phyloP scores from a whole-genome alignment of 1,139 yeast species.

The Kazachstania sp. region DNA sequence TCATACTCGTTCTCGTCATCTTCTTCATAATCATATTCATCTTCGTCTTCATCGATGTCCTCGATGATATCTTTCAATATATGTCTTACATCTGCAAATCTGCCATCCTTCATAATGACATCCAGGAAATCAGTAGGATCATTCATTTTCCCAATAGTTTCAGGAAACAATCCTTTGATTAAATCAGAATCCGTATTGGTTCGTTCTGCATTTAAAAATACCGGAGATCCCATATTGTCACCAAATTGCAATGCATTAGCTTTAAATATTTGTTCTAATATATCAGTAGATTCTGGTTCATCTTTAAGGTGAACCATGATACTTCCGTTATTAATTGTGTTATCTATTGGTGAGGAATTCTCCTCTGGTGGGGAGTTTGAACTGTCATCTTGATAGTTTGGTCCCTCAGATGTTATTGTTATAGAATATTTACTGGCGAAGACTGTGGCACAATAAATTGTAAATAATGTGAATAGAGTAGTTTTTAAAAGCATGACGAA shows the following conservation, averaged over 20 bases:
- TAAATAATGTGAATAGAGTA: conserved; percentile 2
- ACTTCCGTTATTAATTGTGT: background rate
- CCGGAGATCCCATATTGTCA: conserved; percentile 10
- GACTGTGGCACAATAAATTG: conserved; percentile 5
- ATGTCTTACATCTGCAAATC: background rate
- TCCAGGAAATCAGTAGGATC: conserved; percentile 2
- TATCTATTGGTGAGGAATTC: conserved; percentile 6
- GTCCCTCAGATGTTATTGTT: conserved; percentile 7
- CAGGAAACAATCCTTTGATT: background rate
- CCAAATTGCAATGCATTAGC: conserved; percentile 3
- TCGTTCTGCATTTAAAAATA: conserved; percentile 7
- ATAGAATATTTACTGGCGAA: conserved; percentile 8
- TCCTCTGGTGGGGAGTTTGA: too few species aligned
- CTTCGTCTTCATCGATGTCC: background rate
- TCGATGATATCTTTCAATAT: background rate
- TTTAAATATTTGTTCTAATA: background rate
- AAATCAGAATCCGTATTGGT: background rate
- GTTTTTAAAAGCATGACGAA: background rate
- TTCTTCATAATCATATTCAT: background rate
- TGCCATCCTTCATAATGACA: background rate
- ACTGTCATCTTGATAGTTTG: background rate
- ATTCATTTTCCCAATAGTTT: background rate
- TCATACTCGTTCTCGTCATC: background rate
- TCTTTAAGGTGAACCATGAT: background rate
- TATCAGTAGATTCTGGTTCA: background rate